A percentile compares a stretch with the other conserved stretches of the same genome.
These are phyloP conservation scores for Candida wancherniae DNA, from an alignment of 805 yeast species.

Conservation along the genomic window DNA sequence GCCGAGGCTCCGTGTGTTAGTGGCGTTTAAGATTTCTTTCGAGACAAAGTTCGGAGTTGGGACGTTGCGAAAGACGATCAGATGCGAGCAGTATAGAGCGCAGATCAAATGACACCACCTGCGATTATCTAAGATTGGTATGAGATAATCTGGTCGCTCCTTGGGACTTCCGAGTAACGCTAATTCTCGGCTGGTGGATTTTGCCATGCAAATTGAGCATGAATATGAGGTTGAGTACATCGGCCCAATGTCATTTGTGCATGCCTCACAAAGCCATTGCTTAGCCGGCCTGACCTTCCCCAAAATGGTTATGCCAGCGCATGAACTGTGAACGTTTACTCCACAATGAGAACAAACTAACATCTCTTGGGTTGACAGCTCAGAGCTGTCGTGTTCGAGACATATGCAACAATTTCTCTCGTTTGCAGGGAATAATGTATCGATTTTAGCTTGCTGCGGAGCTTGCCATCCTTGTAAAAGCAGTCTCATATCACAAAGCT, in stretches of 20 bases:
- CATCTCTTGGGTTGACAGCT: conserved; percentile 27
- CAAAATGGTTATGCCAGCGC: conserved; percentile 49
- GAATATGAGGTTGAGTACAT: conserved; percentile 49
- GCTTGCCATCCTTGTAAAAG: conserved; percentile 11
- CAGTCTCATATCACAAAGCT: conserved; percentile 25
- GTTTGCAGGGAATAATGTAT: conserved; percentile 9
- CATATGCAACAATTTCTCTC: conserved; percentile 53
- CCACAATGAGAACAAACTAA: conserved; percentile 64
- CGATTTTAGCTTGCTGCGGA: conserved; percentile 12
- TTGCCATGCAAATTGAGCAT: conserved; percentile 62
- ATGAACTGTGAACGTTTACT: conserved; percentile 60
- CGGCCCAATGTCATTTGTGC: conserved; percentile 67
- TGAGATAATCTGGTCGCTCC: conserved; percentile 59
- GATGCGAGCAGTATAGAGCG: conserved; percentile 50
- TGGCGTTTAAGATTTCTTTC: conserved; percentile 5
- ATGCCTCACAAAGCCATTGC: conserved; percentile 78
- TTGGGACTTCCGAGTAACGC: conserved; percentile 37
- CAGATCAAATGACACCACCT: conserved; percentile 79
- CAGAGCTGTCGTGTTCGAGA: conserved; percentile 30
- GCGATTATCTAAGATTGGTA: conserved; percentile 56
- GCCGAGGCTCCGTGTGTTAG: conserved; percentile 5
- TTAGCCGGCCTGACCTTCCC: conserved; percentile 23
- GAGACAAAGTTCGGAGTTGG: conserved; percentile 9
- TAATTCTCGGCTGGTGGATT: conserved; percentile 45
- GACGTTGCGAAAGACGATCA: conserved; percentile 19